Conservation (phyloP, 1,284 basidiomycete genomes). For the Pholiota adiposa region DNA sequence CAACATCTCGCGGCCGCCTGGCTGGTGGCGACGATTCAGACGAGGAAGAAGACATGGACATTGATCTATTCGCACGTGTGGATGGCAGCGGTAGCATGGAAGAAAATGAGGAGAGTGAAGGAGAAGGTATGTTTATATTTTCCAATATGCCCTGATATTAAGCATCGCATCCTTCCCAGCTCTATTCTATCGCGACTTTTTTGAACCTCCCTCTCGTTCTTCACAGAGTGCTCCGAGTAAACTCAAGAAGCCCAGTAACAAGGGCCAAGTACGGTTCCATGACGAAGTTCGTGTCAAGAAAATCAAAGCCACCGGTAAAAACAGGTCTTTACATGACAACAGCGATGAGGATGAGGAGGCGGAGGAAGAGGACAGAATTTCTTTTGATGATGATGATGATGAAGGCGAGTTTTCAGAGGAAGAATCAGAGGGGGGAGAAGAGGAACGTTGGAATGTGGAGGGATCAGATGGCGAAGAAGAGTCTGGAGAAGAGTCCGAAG, state of each 20-base stretch:
- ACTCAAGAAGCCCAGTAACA: slow-evolving; percentile 7
- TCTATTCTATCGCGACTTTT: slow-evolving; percentile 74
- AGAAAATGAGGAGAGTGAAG: slow-evolving; percentile 43
- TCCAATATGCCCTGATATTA: not conserved
- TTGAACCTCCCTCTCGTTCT: slow-evolving; percentile 57
- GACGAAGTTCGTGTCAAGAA: slow-evolving; percentile 82
- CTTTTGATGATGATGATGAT: slow-evolving; percentile 27
- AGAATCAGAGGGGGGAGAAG: slow-evolving; percentile 20
- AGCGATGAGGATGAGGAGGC: slow-evolving; percentile 38
- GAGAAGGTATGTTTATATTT: slow-evolving; percentile 43
- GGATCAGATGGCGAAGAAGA: slow-evolving; percentile 16
- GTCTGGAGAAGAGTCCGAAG: slow-evolving; percentile 30
- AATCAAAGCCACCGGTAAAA: slow-evolving; percentile 71
- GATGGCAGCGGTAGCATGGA: slow-evolving; percentile 41
- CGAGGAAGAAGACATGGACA: slow-evolving; percentile 52
- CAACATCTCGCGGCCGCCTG: slow-evolving; percentile 63
- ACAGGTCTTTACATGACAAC: slow-evolving; percentile 44
- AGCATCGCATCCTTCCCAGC: slow-evolving; percentile 41
- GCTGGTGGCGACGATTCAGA: slow-evolving; percentile 63
- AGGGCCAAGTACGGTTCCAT: slow-evolving; percentile 68
- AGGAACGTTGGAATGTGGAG: not conserved
- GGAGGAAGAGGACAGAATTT: slow-evolving; percentile 36
- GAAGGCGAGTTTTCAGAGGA: slow-evolving; percentile 30
- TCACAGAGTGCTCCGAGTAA: slow-evolving; percentile 6
- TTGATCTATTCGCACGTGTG: slow-evolving; percentile 77